Conservation (phyloP, 2,329 filamentous ascomycete species). For the Tolypocladium amazonense region DNA sequence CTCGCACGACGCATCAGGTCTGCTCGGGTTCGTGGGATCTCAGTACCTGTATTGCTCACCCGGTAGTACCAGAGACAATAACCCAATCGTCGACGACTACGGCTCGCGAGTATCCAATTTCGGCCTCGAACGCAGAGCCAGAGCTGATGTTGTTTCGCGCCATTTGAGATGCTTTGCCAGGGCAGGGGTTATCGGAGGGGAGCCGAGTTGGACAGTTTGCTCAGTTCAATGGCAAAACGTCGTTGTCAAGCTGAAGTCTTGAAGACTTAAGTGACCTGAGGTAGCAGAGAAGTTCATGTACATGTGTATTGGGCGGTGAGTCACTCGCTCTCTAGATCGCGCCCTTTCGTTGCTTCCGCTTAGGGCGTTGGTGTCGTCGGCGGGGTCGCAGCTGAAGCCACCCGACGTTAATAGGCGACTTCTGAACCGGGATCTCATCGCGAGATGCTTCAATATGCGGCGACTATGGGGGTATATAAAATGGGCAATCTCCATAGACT, state of each 20-base stretch:
- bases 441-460: neutral
- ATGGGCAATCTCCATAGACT: neutral
- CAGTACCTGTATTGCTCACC: constrained; percentile 18
- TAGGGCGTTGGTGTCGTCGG: neutral
- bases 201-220: neutral
- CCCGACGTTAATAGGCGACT: neutral
- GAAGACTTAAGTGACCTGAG: neutral
- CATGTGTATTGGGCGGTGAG: neutral
- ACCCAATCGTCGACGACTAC: constrained; percentile 39
- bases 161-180: constrained; percentile 10
- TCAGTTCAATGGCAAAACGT: neutral
- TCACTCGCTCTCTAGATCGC: neutral
- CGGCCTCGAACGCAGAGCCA: constrained; percentile 38
- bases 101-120: constrained; percentile 45
- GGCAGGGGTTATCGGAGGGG: neutral
- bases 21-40: neutral
- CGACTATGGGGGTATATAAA: neutral
- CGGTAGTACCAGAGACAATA: constrained; percentile 44
- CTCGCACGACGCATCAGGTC: neutral
- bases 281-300: neutral
- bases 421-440: neutral
- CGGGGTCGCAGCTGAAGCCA: neutral
- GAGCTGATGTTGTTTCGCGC: constrained; percentile 32
- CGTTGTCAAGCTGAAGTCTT: neutral
- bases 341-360: neutral